Percentiles rank a stretch among this genome's conserved stretches.
Conservation (phyloP, 495 filamentous ascomycete genomes). For the Aspergillus nanangensis region DNA sequence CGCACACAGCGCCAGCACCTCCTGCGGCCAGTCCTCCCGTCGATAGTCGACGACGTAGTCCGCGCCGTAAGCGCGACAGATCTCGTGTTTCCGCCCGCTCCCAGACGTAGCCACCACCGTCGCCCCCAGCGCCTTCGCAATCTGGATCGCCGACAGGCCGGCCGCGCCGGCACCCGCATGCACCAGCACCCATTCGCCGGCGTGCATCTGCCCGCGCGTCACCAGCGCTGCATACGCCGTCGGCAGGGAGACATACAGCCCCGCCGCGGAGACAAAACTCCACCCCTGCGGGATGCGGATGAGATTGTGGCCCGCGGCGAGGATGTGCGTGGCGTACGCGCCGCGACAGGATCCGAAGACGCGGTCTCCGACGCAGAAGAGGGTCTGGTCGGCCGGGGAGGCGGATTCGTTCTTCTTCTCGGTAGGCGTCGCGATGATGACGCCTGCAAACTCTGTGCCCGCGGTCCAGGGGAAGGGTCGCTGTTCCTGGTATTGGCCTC, state of each 20-base stretch:
- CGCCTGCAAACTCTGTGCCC: constrained; percentile 82
- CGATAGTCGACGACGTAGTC: constrained; percentile 79
- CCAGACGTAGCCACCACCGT: constrained; percentile 87
- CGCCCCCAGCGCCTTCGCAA: constrained; percentile 87
- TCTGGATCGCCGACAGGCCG: constrained; percentile 85
- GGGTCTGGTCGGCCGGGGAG: constrained; percentile 24
- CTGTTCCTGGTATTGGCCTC: constrained; percentile 71
- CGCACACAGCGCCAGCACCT: constrained; percentile 64
- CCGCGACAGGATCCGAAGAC: constrained; percentile 89
- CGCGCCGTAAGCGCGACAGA: constrained; percentile 76
- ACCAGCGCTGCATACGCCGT: constrained; percentile 87
- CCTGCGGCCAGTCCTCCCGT: constrained; percentile 65
- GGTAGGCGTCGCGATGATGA: constrained; percentile 60
- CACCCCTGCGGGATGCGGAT: constrained; percentile 74
- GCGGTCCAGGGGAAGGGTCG: constrained; percentile 79
- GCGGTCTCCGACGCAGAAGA: constrained; percentile 69
- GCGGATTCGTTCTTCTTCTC: constrained; percentile 18
- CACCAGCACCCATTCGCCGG: constrained; percentile 82
- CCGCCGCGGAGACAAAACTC: constrained; percentile 80
- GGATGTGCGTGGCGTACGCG: constrained; percentile 74
- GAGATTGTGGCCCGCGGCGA: constrained; percentile 60
- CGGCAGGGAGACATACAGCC: constrained; percentile 85
- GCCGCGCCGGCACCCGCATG: constrained; percentile 94
- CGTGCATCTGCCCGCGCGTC: constrained; percentile 66
- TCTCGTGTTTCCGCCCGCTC: constrained; percentile 67